Base-by-base conservation (phyloP, 2,329 filamentous ascomycete species). In the Fusarium pilosicola region DNA sequence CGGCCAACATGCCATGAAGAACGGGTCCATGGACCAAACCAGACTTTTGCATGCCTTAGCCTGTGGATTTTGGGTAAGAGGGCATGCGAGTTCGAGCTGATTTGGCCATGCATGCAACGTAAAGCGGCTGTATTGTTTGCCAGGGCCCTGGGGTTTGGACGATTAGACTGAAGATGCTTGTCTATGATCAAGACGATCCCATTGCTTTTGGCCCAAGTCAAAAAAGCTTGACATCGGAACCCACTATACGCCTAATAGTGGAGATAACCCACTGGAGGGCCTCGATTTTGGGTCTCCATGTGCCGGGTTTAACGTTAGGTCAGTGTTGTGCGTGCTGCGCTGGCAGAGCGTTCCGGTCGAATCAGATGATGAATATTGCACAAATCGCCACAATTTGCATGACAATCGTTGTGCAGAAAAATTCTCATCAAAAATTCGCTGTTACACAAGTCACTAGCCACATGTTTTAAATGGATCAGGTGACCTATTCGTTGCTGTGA, bases 71-170 rank as follows among this genome's bases (percentile, higher is more conserved):
- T 51, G 48, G 51, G 57, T 34, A 52, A 56, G 48, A 46, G 20
- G 67, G 51, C 67, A 74, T 73, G 71, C 61, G 63, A 74, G 61
- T 52, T 55, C 39, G 48, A 70, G 56, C 70, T 60, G 59, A 59
- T 51, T 54, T 56, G 70, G 54, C 48, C 48, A 39, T 71, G 62
- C 30, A 74, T 73, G 70, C 58, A 74, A 73, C 66, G 34, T 68
- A 61, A 61, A 39, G 45, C 54, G 65, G 30, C 66, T 54, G 55
- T 58, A 56, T n/a, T 36, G 62, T 41, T 59, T 56, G 56, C 48
- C 56, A 32, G 41, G 56, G 66, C 30, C 30, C 30, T 3, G 48
- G 17, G 9, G 22, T 61, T 26, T 22, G 42, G 24, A 52, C 30
- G 26, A 48, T 20, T 38, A 38, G 36, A 38, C 36, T 34, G 32